Evolutionary conservation across 257 asterid genomes (phyloP).

Genomic region (Lycium ferocissimum): DNA sequence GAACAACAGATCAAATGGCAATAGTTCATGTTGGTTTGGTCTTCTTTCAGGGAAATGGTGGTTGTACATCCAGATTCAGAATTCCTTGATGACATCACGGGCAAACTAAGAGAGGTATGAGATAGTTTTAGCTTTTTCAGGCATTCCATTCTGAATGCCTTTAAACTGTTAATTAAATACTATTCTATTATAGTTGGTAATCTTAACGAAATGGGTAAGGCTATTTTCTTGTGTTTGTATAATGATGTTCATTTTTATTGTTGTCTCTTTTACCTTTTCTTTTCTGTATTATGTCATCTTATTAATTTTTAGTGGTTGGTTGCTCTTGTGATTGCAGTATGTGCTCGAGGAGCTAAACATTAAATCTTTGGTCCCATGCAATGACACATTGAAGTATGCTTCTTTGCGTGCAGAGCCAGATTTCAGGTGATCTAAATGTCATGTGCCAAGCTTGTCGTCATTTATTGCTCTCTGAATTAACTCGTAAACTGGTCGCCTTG

Average conservation of each 20-base stretch:
- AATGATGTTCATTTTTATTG: not conserved
- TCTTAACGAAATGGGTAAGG: not conserved
- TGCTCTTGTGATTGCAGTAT: conserved; percentile 43
- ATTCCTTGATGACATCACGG: conserved; percentile 79
- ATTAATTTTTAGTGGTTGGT: conserved; percentile 9
- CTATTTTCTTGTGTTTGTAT: not conserved
- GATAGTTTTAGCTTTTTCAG: not conserved
- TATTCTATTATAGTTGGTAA: not conserved
- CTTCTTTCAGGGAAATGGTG: conserved; percentile 72
- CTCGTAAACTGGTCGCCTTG: conserved; percentile 23
- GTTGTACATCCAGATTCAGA: conserved; percentile 93
- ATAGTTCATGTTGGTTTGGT: conserved; percentile 6
- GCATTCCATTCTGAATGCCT: conserved; percentile 1
- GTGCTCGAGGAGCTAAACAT: conserved; percentile 95
- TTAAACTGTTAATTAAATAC: not conserved
- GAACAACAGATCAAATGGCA: not conserved
- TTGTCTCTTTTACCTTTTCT: not conserved
- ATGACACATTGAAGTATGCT: conserved; percentile 83
- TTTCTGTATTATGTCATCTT: not conserved
- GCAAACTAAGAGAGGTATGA: conserved; percentile 69
- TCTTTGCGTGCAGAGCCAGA: conserved; percentile 95
- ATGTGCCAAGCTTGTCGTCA: conserved; percentile 5
- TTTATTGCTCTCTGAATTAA: conserved; percentile 13
- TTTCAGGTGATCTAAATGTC: conserved; percentile 52
- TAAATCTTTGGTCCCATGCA: conserved; percentile 80